Evolutionary conservation across 768 basidiomycete species (phyloP).

Genomic region (Sarcomyxa edulis): DNA sequence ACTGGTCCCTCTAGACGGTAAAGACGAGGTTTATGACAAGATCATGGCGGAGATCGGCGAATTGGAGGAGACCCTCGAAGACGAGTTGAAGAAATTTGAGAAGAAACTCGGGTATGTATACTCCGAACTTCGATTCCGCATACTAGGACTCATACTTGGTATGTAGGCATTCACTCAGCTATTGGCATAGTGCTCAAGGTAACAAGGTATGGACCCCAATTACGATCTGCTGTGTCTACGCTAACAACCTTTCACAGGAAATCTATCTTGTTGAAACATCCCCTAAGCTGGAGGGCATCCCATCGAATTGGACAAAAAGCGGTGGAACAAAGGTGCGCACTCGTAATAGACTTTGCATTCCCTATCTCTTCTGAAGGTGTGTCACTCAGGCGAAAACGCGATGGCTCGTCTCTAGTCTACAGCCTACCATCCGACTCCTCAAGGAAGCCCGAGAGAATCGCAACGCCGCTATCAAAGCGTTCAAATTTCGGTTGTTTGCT

Average conservation of each 20-base stretch:
- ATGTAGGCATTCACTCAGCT: slow-evolving; percentile 27
- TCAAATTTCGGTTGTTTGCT: slow-evolving; percentile 71
- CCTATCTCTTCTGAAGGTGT: background rate
- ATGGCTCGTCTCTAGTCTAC: slow-evolving; percentile 72
- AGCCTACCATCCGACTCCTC: slow-evolving; percentile 65
- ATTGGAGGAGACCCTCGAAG: slow-evolving; percentile 70
- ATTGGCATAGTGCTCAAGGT: slow-evolving; percentile 65
- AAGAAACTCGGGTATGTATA: slow-evolving; percentile 57
- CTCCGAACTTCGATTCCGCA: slow-evolving; percentile 5
- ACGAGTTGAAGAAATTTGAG: slow-evolving; percentile 58
- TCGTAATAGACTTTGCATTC: background rate
- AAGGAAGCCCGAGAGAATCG: slow-evolving; percentile 95
- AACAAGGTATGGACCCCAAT: slow-evolving; percentile 52
- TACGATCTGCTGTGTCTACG: background rate
- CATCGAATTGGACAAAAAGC: slow-evolving; percentile 79
- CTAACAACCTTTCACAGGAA: slow-evolving; percentile 43
- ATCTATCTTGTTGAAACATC: slow-evolving; percentile 85
- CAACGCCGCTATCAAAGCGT: slow-evolving; percentile 72
- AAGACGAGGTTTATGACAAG: slow-evolving; percentile 80
- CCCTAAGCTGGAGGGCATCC: slow-evolving; percentile 55
- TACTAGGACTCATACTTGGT: slow-evolving; percentile 4
- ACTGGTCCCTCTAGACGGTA: slow-evolving; percentile 78
- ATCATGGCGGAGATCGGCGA: slow-evolving; percentile 65
- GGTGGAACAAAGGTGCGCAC: slow-evolving; percentile 68
- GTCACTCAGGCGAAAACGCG: slow-evolving; percentile 57